Evolutionary conservation across 768 basidiomycete species (phyloP).

Genomic region (Amanita inopinata): DNA sequence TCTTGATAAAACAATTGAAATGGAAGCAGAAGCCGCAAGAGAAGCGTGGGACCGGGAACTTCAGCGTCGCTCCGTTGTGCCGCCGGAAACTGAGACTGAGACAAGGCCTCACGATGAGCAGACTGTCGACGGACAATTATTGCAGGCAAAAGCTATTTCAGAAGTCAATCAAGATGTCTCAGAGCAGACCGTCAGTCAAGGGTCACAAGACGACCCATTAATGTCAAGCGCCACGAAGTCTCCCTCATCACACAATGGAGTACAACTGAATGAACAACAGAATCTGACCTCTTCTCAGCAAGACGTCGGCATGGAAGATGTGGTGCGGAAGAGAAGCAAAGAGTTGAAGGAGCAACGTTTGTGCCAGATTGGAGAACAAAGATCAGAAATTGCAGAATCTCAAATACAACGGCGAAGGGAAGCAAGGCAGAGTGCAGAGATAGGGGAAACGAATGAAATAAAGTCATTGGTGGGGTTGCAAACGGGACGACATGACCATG

Average conservation of each 20-base stretch:
- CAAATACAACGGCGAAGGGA: constrained; percentile 4
- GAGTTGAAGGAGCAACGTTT: constrained; percentile 1
- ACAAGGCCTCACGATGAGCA: background rate
- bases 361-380: constrained; percentile 4
- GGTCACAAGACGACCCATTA: too few relatives aligned
- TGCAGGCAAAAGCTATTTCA: too few relatives aligned
- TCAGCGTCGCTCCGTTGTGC: constrained; percentile 7
- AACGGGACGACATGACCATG: background rate
- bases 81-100: background rate
- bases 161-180: too few relatives aligned
- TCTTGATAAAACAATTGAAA: background rate
- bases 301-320: background rate
- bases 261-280: too few relatives aligned
- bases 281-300: background rate
- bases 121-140: background rate
- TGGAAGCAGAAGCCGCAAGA: constrained; percentile 6
- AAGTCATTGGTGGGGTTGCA: background rate
- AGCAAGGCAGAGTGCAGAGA: background rate
- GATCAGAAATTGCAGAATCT: constrained; percentile 2
- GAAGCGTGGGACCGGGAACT: constrained; percentile 7
- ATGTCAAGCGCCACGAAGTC: too few relatives aligned
- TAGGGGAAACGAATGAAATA: background rate
- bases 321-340: background rate
- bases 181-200: too few relatives aligned
- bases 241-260: too few relatives aligned